Evolutionary conservation across 2,329 filamentous ascomycete genomes (phyloP).

Genomic region (Orbilia ellipsospora): DNA sequence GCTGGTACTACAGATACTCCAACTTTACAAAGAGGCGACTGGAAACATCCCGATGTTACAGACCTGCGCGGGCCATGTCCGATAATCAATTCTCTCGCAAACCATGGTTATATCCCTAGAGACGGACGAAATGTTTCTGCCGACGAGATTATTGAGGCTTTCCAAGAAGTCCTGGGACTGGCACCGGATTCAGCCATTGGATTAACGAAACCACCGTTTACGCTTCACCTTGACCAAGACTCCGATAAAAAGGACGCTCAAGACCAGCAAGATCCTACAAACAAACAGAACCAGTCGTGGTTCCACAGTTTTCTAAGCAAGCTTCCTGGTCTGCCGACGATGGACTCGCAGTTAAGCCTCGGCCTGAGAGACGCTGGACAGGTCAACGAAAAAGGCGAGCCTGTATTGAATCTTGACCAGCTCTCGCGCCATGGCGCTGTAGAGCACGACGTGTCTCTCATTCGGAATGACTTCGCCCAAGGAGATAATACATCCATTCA

Average conservation of each 20-base stretch:
- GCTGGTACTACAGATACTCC: background rate
- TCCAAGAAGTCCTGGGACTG: conserved; percentile 42
- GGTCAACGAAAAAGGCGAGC: conserved; percentile 46
- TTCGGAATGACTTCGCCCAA: conserved; percentile 57
- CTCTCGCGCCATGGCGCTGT: conserved; percentile 61
- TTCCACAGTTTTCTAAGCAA: conserved; percentile 38
- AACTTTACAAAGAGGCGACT: conserved; percentile 25
- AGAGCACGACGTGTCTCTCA: conserved; percentile 62
- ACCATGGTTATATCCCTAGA: conserved; percentile 48
- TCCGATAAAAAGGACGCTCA: background rate
- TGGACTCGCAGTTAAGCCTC: conserved; percentile 21
- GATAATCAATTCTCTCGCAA: conserved; percentile 42
- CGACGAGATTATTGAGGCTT: conserved; percentile 28
- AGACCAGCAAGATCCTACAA: background rate
- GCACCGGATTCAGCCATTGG: conserved; percentile 29
- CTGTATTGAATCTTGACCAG: conserved; percentile 60
- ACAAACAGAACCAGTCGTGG: conserved; percentile 24
- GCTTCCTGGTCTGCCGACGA: conserved; percentile 32
- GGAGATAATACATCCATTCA: conserved; percentile 59
- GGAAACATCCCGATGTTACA: conserved; percentile 42
- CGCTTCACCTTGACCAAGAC: conserved; percentile 20
- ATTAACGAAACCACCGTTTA: conserved; percentile 34
- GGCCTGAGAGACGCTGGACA: conserved; percentile 52
- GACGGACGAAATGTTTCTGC: conserved; percentile 43
- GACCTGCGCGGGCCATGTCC: conserved; percentile 49